These are phyloP conservation scores for Falciphora oryzae DNA, from an alignment of 2,329 filamentous ascomycete genomes.

Conservation along the genomic window DNA sequence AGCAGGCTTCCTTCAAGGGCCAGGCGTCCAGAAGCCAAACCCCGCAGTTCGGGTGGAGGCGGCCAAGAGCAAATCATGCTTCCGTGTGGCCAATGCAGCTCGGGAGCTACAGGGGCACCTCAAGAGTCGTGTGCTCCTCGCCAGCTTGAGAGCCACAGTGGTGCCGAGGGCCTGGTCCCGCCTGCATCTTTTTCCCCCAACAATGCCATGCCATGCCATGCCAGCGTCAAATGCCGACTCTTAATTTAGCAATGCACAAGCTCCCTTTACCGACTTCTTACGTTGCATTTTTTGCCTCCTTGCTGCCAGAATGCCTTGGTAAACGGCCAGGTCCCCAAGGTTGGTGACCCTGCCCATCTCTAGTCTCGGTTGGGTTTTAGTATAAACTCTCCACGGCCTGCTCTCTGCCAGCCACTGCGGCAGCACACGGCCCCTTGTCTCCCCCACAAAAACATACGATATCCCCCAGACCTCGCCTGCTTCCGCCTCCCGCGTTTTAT, in stretches of 20 bases:
- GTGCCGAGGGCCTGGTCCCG: no score
- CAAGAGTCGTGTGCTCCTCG: neutral
- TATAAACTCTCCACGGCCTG: neutral
- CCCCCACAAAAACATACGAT: slow-evolving; percentile 1
- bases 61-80: neutral
- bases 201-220: no score
- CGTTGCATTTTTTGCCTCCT: neutral
- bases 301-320: no score
- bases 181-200: no score
- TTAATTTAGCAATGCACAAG: neutral
- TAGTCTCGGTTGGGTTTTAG: neutral
- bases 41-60: neutral
- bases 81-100: neutral
- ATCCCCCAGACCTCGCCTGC: neutral
- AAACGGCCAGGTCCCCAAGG: no score
- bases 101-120: neutral
- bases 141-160: neutral
- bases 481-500: neutral
- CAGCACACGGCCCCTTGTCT: neutral
- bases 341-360: no score
- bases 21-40: neutral
- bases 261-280: neutral
- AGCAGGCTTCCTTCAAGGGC: no score
- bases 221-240: neutral
- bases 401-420: no score